phyloP scores from a whole-genome alignment of 164 flowering plant genomes.

The Chimonanthus salicifolius region DNA sequence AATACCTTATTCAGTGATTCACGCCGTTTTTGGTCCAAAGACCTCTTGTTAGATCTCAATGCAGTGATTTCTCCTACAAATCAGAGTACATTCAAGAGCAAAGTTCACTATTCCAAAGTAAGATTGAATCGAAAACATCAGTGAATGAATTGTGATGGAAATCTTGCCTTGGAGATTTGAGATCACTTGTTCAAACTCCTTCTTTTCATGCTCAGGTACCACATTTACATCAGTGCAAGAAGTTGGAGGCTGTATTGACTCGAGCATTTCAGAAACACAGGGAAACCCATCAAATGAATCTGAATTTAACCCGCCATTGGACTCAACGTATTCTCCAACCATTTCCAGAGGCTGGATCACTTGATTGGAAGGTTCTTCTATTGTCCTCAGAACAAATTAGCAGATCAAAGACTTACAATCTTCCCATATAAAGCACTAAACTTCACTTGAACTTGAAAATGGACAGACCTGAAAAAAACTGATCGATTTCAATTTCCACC shows the following conservation, averaged over 20 bases:
- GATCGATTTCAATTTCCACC: not conserved
- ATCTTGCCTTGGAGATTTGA: conserved; percentile 47
- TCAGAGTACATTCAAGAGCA: conserved; percentile 3
- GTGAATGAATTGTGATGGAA: not conserved
- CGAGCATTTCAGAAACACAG: conserved; percentile 23
- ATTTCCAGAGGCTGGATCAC: conserved; percentile 24
- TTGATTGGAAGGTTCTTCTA: conserved; percentile 24
- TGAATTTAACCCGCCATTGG: conserved; percentile 23
- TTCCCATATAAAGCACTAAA: not conserved
- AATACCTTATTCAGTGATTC: conserved; percentile 56
- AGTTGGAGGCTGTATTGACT: conserved; percentile 23
- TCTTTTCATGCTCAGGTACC: conserved; percentile 58
- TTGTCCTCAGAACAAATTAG: conserved; percentile 4
- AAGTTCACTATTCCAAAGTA: not conserved
- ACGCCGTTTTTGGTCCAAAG: conserved; percentile 45
- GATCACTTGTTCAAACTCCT: conserved; percentile 41
- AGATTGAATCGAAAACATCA: not conserved
- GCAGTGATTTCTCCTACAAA: conserved; percentile 46
- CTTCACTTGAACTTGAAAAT: not conserved
- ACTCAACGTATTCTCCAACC: conserved; percentile 19
- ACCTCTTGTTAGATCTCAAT: conserved; percentile 41
- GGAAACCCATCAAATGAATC: conserved; percentile 29
- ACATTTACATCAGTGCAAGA: conserved; percentile 46
- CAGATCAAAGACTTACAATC: not conserved
- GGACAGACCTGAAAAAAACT: not conserved